Evolutionary conservation across 2,329 filamentous ascomycete species (phyloP).

Genomic region (Fusarium xylarioides): DNA sequence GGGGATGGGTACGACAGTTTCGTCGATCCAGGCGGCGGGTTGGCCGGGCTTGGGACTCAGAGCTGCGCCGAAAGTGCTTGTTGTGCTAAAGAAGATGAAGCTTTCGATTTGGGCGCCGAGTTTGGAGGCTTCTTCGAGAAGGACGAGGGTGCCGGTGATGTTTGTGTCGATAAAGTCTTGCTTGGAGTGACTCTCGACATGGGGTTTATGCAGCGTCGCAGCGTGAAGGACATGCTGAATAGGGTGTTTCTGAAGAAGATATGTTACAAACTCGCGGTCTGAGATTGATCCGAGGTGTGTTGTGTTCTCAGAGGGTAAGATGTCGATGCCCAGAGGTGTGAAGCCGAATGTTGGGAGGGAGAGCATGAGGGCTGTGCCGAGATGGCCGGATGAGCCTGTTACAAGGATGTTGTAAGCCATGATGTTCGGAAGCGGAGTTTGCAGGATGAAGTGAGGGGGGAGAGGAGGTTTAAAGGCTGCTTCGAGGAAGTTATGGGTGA

Average conservation of each 20-base stretch:
- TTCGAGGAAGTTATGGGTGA: neutral
- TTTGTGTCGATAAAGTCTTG: slow-evolving; percentile 56
- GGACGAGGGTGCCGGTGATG: slow-evolving; percentile 53
- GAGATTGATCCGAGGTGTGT: slow-evolving; percentile 49
- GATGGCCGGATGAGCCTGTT: slow-evolving; percentile 58
- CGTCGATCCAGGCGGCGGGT: slow-evolving; percentile 57
- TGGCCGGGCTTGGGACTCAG: slow-evolving; percentile 48
- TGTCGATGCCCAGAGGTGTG: slow-evolving; percentile 55
- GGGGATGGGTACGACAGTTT: slow-evolving; percentile 51
- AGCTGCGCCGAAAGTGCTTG: slow-evolving; percentile 55
- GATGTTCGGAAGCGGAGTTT: too few relatives aligned
- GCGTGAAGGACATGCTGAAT: slow-evolving; percentile 56
- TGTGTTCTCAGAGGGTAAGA: slow-evolving; percentile 50
- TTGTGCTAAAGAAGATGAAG: slow-evolving; percentile 58
- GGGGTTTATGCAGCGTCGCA: slow-evolving; percentile 59
- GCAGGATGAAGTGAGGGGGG: neutral
- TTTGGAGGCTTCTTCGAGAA: slow-evolving; percentile 52
- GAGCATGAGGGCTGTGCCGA: slow-evolving; percentile 58
- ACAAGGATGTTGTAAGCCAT: slow-evolving; percentile 51
- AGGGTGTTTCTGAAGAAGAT: slow-evolving; percentile 45
- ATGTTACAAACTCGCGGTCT: slow-evolving; percentile 47
- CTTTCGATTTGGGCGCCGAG: slow-evolving; percentile 44
- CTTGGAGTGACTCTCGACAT: slow-evolving; percentile 56
- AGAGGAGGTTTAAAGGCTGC: neutral
- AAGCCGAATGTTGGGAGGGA: slow-evolving; percentile 51